Evolutionary conservation across 192 early-diverging fungal species (phyloP).

Genomic region (Backusella australiensis): DNA sequence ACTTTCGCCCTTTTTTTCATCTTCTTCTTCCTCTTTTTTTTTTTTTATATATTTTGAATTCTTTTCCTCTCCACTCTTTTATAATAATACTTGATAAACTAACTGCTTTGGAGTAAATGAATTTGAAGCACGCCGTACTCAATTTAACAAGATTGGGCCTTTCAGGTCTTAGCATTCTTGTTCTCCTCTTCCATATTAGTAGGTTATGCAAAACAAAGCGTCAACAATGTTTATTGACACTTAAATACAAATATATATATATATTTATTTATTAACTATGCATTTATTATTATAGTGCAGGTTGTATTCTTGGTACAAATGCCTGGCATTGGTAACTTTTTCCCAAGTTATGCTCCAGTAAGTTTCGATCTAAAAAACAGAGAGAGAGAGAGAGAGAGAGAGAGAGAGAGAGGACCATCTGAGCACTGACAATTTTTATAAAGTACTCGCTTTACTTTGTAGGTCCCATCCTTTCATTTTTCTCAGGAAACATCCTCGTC

Average conservation of each 20-base stretch:
- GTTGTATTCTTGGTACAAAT: background rate
- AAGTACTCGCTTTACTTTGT: slow-evolving; percentile 6
- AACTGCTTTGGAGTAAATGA: background rate
- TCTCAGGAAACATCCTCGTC: background rate
- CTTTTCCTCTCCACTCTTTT: background rate
- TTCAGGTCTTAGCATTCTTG: background rate
- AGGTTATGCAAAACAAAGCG: background rate
- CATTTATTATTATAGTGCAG: background rate
- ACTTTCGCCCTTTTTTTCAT: background rate
- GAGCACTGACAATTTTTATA: background rate
- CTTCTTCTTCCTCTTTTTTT: background rate
- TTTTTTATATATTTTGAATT: background rate
- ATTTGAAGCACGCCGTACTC: background rate
- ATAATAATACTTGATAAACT: background rate
- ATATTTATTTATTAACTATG: background rate
- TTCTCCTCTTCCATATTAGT: background rate
- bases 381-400: background rate
- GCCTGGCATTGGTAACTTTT: slow-evolving; percentile 1
- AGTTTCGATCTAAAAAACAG: background rate
- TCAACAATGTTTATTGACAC: no score
- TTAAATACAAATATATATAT: no score
- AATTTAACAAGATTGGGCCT: slow-evolving; percentile 6
- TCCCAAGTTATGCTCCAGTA: slow-evolving; percentile 1
- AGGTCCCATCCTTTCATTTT: slow-evolving; percentile 2
- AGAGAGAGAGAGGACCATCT: background rate